Conservation (phyloP, 371 early-diverging fungal species). For the Rhizomucor pusillus region DNA sequence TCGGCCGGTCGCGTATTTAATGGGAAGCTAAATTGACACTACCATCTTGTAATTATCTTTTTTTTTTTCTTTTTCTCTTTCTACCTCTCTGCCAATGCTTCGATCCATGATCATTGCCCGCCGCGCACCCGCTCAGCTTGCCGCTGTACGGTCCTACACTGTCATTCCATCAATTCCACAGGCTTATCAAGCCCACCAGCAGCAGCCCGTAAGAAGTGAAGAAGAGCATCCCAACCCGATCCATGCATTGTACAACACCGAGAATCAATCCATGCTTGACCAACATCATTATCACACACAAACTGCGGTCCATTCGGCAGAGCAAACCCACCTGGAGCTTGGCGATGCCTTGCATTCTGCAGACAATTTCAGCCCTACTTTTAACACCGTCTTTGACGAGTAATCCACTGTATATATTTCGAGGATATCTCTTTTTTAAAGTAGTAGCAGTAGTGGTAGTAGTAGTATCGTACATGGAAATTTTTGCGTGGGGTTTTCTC, state of each 20-base stretch:
- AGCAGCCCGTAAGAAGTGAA: neutral
- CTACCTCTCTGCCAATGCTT: neutral
- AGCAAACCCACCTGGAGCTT: conserved; percentile 2
- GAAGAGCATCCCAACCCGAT: conserved; percentile 34
- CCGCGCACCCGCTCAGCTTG: neutral
- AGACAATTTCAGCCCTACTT: conserved; percentile 20
- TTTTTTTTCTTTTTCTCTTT: neutral
- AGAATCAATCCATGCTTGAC: conserved; percentile 18
- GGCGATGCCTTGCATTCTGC: conserved; percentile 1
- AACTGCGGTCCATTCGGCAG: conserved; percentile 13
- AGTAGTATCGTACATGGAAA: too few relatives aligned
- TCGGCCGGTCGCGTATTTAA: too few relatives aligned
- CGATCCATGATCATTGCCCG: too few relatives aligned
- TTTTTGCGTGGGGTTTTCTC: too few relatives aligned
- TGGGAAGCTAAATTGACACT: neutral
- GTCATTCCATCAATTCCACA: conserved; percentile 9
- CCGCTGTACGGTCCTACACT: conserved; percentile 8
- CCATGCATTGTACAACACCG: conserved; percentile 23
- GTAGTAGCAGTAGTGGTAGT: too few relatives aligned
- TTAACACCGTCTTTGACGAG: conserved; percentile 32
- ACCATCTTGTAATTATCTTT: neutral
- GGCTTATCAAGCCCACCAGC: conserved; percentile 5
- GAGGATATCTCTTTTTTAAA: too few relatives aligned
- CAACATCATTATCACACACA: conserved; percentile 13
- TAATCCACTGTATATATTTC: conserved; percentile 1